Percentiles rank a stretch among this genome's conserved stretches.
Evolutionary conservation across 2,329 filamentous ascomycete species (phyloP).

Genomic region (Phoma sp.): DNA sequence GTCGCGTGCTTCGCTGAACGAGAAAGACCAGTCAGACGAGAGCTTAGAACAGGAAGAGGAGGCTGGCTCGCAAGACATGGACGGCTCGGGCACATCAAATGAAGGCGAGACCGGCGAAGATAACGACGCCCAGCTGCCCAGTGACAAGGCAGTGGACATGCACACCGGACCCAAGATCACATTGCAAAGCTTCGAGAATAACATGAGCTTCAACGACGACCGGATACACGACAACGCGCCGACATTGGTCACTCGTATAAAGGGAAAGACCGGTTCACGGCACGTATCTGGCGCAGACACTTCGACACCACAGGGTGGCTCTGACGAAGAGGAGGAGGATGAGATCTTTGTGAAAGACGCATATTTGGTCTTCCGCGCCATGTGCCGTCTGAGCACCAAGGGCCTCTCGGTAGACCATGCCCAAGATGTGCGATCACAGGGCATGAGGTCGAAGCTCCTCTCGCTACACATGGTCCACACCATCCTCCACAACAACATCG

Average conservation of each 20-base stretch:
- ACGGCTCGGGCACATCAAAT: slow-evolving; percentile 39
- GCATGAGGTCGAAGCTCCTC: slow-evolving; percentile 96
- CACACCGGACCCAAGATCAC: slow-evolving; percentile 65
- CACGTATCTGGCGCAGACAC: slow-evolving; percentile 53
- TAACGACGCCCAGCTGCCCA: slow-evolving; percentile 46
- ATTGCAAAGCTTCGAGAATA: slow-evolving; percentile 71
- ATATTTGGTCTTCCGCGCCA: slow-evolving; percentile 94
- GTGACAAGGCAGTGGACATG: slow-evolving; percentile 53
- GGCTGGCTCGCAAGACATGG: slow-evolving; percentile 28
- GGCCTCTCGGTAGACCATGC: slow-evolving; percentile 86
- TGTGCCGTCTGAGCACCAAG: slow-evolving; percentile 97
- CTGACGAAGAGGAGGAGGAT: slow-evolving; percentile 76
- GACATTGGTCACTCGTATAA: slow-evolving; percentile 68
- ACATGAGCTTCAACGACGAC: slow-evolving; percentile 69
- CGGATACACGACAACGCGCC: slow-evolving; percentile 70
- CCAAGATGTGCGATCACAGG: slow-evolving; percentile 88
- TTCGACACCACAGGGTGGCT: slow-evolving; percentile 36
- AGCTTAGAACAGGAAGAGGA: slow-evolving; percentile 33
- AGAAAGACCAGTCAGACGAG: slow-evolving; percentile 42
- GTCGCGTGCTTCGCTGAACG: slow-evolving; percentile 53
- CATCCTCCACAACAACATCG: slow-evolving; percentile 90
- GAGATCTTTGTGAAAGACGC: slow-evolving; percentile 97
- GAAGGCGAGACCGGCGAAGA: slow-evolving; percentile 51
- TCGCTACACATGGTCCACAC: slow-evolving; percentile 96
- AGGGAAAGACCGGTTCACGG: slow-evolving; percentile 51